phyloP scores from a whole-genome alignment of 495 filamentous ascomycete genomes.

The Peziza echinospora region DNA sequence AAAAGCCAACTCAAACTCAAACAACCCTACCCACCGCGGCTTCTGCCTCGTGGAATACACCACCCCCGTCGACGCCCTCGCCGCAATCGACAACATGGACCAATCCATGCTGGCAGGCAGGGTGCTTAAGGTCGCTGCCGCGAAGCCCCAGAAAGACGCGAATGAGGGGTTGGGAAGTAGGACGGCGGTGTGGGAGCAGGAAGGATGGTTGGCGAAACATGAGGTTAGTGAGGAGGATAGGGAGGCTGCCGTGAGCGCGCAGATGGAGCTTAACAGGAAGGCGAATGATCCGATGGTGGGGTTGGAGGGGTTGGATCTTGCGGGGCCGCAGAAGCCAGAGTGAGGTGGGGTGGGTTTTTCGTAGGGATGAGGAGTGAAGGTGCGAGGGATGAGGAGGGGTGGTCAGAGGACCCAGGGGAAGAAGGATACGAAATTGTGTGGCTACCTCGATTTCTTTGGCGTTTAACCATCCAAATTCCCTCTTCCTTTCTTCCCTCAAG shows the following conservation, averaged over 20 bases:
- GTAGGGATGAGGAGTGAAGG: not conserved
- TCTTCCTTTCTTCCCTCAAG: no score
- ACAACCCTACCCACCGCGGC: slow-evolving; percentile 56
- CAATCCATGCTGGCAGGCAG: slow-evolving; percentile 86
- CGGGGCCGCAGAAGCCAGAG: slow-evolving; percentile 57
- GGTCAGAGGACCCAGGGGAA: no score
- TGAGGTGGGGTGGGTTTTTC: slow-evolving; percentile 20
- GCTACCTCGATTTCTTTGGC: no score
- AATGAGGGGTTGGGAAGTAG: slow-evolving; percentile 75
- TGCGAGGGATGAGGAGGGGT: no score
- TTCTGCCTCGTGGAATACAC: slow-evolving; percentile 98
- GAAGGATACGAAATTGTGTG: no score
- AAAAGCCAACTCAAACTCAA: slow-evolving; percentile 4
- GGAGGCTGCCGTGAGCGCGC: slow-evolving; percentile 36
- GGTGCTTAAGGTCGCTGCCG: slow-evolving; percentile 73
- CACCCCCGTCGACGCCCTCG: slow-evolving; percentile 59
- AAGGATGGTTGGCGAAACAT: slow-evolving; percentile 80
- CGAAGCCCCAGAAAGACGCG: slow-evolving; percentile 78
- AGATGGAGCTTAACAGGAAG: slow-evolving; percentile 26
- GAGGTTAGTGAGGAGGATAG: slow-evolving; percentile 76
- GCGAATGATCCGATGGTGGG: slow-evolving; percentile 85
- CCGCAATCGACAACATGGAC: slow-evolving; percentile 99
- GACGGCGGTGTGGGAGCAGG: slow-evolving; percentile 97
- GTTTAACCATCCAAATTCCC: no score
- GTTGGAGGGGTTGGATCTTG: slow-evolving; percentile 77